Base-by-base conservation (phyloP, 768 basidiomycete species). In the Lenzites betulinus region DNA sequence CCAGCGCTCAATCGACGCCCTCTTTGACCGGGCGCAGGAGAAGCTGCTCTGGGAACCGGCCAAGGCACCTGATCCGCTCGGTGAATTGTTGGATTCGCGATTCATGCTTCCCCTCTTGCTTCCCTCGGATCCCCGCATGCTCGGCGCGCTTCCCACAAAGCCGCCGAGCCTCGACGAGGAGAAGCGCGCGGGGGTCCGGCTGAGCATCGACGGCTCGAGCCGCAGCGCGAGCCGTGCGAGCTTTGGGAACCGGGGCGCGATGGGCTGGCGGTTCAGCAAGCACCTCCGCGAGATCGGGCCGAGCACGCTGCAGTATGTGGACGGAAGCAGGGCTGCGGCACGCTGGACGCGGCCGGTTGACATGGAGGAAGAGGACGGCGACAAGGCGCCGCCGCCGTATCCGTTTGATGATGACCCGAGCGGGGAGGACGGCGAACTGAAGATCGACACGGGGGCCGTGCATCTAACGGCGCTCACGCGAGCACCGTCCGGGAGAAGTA, bases 71-170 rank as follows among this genome's bases (percentile, higher is more conserved):
- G 90, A 91, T 67, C 87, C 87, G 25, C 81, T 95, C 1, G 95
- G 95, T 30, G 97, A 99, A 72, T 76, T 98, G 25, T 78, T 98
- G 63, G 95, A 99, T 72, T 94, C 92, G 25, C 83, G 95, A 64
- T 85, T 90, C 72, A 98, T 98, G 94, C 82, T 98, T 23, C 93
- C 93, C 1, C 78, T 96, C 49, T 79, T 85, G 22, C 86, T 97
- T 50, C 95, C 95, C 7, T 85, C 87, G 20, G 87, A 93, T 71
- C 87, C 89, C 33, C 85, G 85, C 39, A 79, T 92, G 72, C 78
- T 95, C 8, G 87, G 90, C 20, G 90, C 89, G 7, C 75, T 83
- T 2, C 87, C 91, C 0, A 80, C 73, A 50, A 84, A 80, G 66
- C 69, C 75, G 20, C 63, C 71, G n/a, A 62, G 74, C 11, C 62